Evolutionary conservation across 1,284 basidiomycete genomes (phyloP).

Genomic region (Cryptococcus hybrid): DNA sequence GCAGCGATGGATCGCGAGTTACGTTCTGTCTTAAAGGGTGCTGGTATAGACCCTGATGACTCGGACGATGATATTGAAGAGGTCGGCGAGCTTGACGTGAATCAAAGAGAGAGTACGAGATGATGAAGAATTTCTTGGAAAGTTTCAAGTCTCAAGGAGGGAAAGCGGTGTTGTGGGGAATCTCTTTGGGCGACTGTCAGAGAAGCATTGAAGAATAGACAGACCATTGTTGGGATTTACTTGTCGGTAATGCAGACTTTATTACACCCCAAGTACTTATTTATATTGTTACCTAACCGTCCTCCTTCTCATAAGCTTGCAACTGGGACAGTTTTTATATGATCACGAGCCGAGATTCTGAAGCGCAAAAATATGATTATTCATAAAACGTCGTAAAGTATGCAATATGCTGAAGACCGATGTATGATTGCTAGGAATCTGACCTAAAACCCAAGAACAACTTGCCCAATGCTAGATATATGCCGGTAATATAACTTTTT

Average conservation of each 20-base stretch:
- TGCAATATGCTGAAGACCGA: too few species aligned
- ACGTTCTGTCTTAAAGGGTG: conserved; percentile 61
- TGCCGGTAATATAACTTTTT: too few species aligned
- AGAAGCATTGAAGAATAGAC: not conserved
- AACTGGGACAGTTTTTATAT: too few species aligned
- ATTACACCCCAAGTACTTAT: too few species aligned
- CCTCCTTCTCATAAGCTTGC: too few species aligned
- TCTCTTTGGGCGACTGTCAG: conserved; percentile 49
- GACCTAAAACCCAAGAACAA: too few species aligned
- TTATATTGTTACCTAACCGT: too few species aligned
- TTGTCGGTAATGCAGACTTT: not conserved
- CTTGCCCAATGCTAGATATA: too few species aligned
- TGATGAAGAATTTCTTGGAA: conserved; percentile 94
- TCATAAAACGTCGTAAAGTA: too few species aligned
- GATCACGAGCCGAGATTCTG: too few species aligned
- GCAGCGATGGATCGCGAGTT: conserved; percentile 83
- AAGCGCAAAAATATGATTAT: too few species aligned
- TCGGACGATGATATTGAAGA: conserved; percentile 51
- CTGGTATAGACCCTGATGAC: conserved; percentile 51
- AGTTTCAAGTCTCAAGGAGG: conserved; percentile 87
- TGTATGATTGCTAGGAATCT: too few species aligned
- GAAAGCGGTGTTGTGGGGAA: conserved; percentile 84
- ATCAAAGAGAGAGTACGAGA: conserved; percentile 68
- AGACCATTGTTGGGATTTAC: not conserved
- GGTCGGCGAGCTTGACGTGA: conserved; percentile 30